phyloP scores from a whole-genome alignment of 2,329 filamentous ascomycete species.

The Xylariaceae sp. region DNA sequence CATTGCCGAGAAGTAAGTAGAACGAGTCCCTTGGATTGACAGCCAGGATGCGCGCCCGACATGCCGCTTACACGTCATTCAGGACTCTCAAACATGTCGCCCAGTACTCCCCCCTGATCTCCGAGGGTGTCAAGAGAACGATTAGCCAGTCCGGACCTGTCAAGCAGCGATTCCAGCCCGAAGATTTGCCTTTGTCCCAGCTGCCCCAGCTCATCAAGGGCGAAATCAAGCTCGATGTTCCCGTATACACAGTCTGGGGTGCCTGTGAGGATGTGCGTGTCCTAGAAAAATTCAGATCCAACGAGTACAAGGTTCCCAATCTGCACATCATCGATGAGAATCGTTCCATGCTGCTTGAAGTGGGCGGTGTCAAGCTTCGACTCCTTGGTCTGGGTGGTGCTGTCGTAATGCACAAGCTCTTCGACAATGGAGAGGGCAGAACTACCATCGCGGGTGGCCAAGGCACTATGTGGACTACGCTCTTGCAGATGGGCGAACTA shows the following conservation, averaged over 20 bases:
- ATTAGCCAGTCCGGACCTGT: slow-evolving; percentile 67
- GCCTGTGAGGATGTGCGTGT: slow-evolving; percentile 98
- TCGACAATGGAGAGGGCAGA: slow-evolving; percentile 95
- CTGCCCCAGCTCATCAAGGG: slow-evolving; percentile 83
- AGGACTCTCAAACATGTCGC: slow-evolving; percentile 97
- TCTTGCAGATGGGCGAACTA: slow-evolving; percentile 95
- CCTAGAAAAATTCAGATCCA: slow-evolving; percentile 92
- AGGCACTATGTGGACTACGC: slow-evolving; percentile 98
- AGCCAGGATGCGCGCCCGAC: neutral
- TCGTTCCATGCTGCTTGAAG: slow-evolving; percentile 87
- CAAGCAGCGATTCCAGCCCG: slow-evolving; percentile 76
- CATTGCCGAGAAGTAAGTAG: slow-evolving; percentile 90
- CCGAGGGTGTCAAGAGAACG: slow-evolving; percentile 66
- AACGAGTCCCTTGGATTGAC: neutral
- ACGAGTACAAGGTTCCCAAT: slow-evolving; percentile 96
- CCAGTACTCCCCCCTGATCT: slow-evolving; percentile 92
- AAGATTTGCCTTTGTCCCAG: slow-evolving; percentile 86
- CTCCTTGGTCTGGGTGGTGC: slow-evolving; percentile 90
- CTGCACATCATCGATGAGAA: slow-evolving; percentile 98
- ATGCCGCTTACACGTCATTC: slow-evolving; percentile 14
- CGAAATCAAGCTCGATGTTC: slow-evolving; percentile 85
- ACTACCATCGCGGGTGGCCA: slow-evolving; percentile 98
- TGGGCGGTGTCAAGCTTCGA: slow-evolving; percentile 92
- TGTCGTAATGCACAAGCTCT: slow-evolving; percentile 99
- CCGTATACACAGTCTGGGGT: slow-evolving; percentile 98